These are phyloP conservation scores for Scheffersomyces parashehatae DNA, from an alignment of 1,139 yeast species.

Conservation along the genomic window DNA sequence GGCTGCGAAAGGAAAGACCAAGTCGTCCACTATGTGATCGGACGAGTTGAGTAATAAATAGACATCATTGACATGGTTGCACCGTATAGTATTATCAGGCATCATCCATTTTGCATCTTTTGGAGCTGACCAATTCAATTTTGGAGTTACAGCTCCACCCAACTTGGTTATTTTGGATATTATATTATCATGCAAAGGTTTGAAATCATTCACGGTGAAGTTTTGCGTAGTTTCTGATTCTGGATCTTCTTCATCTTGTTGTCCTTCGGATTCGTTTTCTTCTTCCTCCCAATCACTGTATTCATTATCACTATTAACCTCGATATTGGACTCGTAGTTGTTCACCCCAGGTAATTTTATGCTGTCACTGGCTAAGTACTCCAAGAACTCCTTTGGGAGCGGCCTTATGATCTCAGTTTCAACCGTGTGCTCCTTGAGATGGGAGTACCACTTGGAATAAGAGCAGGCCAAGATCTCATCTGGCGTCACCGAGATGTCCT, in stretches of 20 bases:
- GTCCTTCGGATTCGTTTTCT: conserved; percentile 29
- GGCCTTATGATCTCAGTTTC: conserved; percentile 61
- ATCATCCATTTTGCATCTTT: conserved; percentile 92
- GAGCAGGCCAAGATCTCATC: conserved; percentile 65
- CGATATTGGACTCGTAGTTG: conserved; percentile 30
- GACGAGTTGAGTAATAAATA: conserved; percentile 83
- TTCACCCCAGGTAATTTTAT: conserved; percentile 61
- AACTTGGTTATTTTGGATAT: conserved; percentile 37
- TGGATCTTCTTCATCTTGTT: conserved; percentile 19
- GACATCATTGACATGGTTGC: conserved; percentile 69
- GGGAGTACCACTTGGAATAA: conserved; percentile 71
- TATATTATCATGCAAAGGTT: conserved; percentile 58
- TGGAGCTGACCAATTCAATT: conserved; percentile 96
- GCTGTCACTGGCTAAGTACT: conserved; percentile 75
- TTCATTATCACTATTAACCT: conserved; percentile 56
- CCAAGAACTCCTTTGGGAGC: conserved; percentile 64
- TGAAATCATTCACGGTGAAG: conserved; percentile 54
- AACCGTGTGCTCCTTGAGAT: conserved; percentile 52
- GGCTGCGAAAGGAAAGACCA: conserved; percentile 60
- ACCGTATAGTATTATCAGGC: conserved; percentile 72
- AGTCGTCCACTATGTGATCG: conserved; percentile 82
- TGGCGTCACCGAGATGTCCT: conserved; percentile 39
- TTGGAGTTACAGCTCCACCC: conserved; percentile 73
- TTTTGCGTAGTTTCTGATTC: conserved; percentile 1
- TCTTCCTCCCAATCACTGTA: conserved; percentile 72